Percentiles rank a stretch among this genome's conserved stretches.
Conservation (phyloP, 2,329 filamentous ascomycete species). For the Parastagonospora nodorum region DNA sequence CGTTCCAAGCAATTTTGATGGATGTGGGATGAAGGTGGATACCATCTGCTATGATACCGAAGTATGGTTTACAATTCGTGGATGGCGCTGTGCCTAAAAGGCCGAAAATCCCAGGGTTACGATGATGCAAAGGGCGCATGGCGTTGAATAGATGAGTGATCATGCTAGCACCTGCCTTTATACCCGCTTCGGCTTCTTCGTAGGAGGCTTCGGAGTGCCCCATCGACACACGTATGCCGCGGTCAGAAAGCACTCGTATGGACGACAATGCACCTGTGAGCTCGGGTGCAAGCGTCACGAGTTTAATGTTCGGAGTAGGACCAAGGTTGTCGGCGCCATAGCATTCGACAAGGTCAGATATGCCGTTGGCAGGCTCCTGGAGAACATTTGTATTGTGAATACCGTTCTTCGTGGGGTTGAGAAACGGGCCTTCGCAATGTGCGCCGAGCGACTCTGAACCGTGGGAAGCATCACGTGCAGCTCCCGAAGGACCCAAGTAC, state of each 20-base stretch:
- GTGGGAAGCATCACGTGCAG: constrained; percentile 62
- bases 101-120: constrained; percentile 89
- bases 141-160: constrained; percentile 95
- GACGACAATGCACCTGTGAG: constrained; percentile 68
- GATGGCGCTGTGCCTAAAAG: constrained; percentile 65
- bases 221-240: constrained; percentile 76
- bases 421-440: constrained; percentile 89
- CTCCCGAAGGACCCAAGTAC: constrained; percentile 74
- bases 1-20: constrained; percentile 86
- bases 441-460: constrained; percentile 88
- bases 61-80: constrained; percentile 66
- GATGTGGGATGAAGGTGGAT: constrained; percentile 88
- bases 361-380: constrained; percentile 62
- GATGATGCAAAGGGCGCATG: constrained; percentile 88
- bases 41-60: constrained; percentile 88
- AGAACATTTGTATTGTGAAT: constrained; percentile 80
- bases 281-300: constrained; percentile 88
- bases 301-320: constrained; percentile 62
- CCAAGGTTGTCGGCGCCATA: constrained; percentile 74
- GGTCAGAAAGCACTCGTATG: constrained; percentile 68
- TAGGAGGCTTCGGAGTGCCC: constrained; percentile 89
- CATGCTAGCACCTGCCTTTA: constrained; percentile 80
- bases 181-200: constrained; percentile 74
- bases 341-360: constrained; percentile 70
- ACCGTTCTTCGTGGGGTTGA: constrained; percentile 82